Evolutionary conservation across 148 eudicot genomes (phyloP), one percentile per base, ranked within the genome.

Genomic region (Diospyros lotus): DNA sequence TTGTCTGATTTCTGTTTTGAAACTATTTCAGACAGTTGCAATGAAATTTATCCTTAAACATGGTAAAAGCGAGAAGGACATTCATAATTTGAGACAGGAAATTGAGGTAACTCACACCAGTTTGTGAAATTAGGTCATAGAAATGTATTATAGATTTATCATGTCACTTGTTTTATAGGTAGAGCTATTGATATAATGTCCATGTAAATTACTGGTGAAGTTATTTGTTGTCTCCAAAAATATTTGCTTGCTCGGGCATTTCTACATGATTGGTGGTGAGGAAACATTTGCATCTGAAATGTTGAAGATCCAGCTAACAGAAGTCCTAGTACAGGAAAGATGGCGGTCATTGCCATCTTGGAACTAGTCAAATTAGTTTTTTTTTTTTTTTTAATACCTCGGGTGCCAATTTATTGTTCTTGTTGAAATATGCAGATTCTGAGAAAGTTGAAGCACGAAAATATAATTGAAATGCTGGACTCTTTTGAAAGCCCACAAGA

Each of bases 41-140:
- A 92, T 95, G 97, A 95, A 95, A 76, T 95, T 95, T 71, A 95
- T 95, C 59, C 84, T 91, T 60, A 95, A 95, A 75, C 96, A 95
- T 42, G 99, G 97, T 18, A 93, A 95, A 79, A 95, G 90, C 67
- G 99, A 95, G 28, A 93, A 95, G 79, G 99, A 95, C 75, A 89
- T 95, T 76, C 94, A 89, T 13, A 93, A 95, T 79, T 88, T 95
- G 28, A 81, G 97, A 55, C 97, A 93, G 81, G 99, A 95, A 73
- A 95, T 95, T 59, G 99, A 95, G 99, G 99, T 95, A 69, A 73
- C 45, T 74, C 55, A 9, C 2, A n/a, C 4, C 46, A 75, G 17
- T 58, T 52, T 59, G 17, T 78, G 66, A 40, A 43, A 51, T 41
- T 61, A 41, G 18, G 12, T 76, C 48, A 50, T 18, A 39, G 6